Percentiles rank a stretch among this genome's conserved stretches.
phyloP scores from a whole-genome alignment of 2,329 filamentous ascomycete species.

The Corinectria fuckeliana region DNA sequence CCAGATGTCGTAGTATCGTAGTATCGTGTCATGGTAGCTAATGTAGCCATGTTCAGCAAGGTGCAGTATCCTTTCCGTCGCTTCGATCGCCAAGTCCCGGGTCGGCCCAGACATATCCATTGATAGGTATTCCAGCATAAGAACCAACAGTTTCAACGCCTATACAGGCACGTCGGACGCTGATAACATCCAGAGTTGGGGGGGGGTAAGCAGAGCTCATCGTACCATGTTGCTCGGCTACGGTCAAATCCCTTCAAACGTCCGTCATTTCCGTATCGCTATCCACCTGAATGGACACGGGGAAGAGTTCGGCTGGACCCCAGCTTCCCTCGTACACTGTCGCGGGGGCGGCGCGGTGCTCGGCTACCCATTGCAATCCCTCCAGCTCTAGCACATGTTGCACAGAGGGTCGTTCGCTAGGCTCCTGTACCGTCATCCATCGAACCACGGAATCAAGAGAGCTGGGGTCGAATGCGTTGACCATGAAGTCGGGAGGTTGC shows the following conservation, averaged over 20 bases:
- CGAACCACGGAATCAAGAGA: constrained; percentile 85
- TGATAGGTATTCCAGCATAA: constrained; percentile 34
- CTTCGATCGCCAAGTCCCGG: constrained; percentile 22
- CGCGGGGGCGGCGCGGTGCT: constrained; percentile 82
- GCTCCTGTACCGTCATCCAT: constrained; percentile 85
- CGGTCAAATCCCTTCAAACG: constrained; percentile 47
- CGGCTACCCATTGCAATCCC: constrained; percentile 80
- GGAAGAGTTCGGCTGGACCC: constrained; percentile 72
- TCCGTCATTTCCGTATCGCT: constrained; percentile 67
- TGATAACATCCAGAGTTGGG: constrained; percentile 44
- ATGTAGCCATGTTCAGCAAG: constrained; percentile 27
- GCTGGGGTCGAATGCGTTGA: constrained; percentile 71
- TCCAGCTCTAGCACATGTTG: constrained; percentile 75
- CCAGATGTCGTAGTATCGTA: constrained; percentile 40
- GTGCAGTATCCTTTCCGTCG: constrained; percentile 23
- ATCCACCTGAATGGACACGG: constrained; percentile 46
- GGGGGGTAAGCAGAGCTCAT: constrained; percentile 29
- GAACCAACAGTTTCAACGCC: constrained; percentile 26
- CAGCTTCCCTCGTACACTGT: constrained; percentile 96
- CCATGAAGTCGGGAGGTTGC: constrained; percentile 86
- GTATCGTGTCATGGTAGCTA: constrained; percentile 36
- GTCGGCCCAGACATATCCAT: constrained; percentile 23
- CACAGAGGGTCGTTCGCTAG: constrained; percentile 74
- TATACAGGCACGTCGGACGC: constrained; percentile 27
- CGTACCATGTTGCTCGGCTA: background rate